Evolutionary conservation across 495 filamentous ascomycete species (phyloP).

Genomic region (Podospora pseudocomata): DNA sequence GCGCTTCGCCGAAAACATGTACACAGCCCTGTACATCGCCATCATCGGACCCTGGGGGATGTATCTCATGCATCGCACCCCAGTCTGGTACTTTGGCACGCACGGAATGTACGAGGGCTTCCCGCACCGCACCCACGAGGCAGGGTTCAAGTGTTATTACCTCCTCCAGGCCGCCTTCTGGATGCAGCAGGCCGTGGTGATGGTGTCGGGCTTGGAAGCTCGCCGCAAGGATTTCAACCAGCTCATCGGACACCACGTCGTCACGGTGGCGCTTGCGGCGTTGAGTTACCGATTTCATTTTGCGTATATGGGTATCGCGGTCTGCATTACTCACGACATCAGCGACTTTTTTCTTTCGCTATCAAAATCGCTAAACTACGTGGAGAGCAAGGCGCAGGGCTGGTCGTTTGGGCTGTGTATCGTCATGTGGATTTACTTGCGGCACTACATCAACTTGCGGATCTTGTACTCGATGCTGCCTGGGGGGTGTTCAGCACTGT

Average conservation of each 20-base stretch:
- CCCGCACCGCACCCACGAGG: background rate
- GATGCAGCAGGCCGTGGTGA: background rate
- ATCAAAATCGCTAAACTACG: background rate
- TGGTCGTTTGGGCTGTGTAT: background rate
- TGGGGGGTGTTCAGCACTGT: background rate
- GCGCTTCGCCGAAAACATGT: background rate
- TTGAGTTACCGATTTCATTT: conserved; percentile 1
- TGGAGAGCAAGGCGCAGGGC: background rate
- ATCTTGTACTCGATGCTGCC: background rate
- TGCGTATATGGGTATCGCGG: background rate
- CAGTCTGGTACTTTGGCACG: background rate
- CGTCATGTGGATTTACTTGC: background rate
- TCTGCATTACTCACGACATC: background rate
- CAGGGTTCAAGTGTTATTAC: background rate
- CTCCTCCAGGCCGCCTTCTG: background rate
- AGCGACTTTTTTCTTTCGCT: background rate
- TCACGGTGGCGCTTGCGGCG: background rate
- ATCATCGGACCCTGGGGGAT: background rate
- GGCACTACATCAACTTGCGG: background rate
- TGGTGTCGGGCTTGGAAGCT: background rate
- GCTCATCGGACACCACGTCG: background rate
- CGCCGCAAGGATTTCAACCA: background rate
- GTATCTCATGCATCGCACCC: background rate
- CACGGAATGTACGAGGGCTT: background rate
- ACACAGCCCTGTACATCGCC: background rate